Percentiles rank a stretch among this genome's conserved stretches.
Conservation (phyloP, 129 eudicot species). For the Tagetes erecta region DNA sequence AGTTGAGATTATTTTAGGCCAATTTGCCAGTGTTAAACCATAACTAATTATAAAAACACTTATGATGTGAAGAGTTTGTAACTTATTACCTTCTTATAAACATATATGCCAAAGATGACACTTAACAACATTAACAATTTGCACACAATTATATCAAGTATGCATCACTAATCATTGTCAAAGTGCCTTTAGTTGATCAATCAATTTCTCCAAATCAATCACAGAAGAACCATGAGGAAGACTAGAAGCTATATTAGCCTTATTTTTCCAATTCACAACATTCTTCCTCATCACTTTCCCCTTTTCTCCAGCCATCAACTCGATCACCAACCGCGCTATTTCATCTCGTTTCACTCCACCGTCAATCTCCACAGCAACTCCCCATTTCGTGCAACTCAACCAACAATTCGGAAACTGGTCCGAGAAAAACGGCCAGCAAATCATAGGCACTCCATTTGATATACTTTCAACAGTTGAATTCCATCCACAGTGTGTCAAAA, state of each 20-base stretch:
- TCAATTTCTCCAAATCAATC: constrained; percentile 30
- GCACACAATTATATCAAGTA: neutral
- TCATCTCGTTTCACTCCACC: constrained; percentile 30
- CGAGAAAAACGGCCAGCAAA: constrained; percentile 38
- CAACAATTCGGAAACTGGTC: constrained; percentile 38
- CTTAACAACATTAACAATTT: neutral
- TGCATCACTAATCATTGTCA: neutral
- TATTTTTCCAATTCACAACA: constrained; percentile 16
- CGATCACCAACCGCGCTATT: constrained; percentile 35
- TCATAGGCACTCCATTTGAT: constrained; percentile 33
- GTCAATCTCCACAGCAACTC: constrained; percentile 45
- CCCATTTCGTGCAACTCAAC: constrained; percentile 40
- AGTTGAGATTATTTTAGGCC: no score
- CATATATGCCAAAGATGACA: neutral
- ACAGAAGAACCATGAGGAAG: constrained; percentile 38
- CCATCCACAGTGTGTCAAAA: constrained; percentile 41
- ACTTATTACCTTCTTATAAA: neutral
- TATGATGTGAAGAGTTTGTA: neutral
- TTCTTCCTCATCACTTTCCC: constrained; percentile 36
- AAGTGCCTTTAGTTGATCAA: constrained; percentile 4
- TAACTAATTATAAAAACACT: neutral
- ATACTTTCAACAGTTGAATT: constrained; percentile 40
- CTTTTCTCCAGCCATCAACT: constrained; percentile 33
- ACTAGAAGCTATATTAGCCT: constrained; percentile 35
- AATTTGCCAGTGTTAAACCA: neutral